Evolutionary conservation across 208 protist species (phyloP), one percentile per base, ranked within the genome.

Genomic region (Wallacemonas sp.): DNA sequence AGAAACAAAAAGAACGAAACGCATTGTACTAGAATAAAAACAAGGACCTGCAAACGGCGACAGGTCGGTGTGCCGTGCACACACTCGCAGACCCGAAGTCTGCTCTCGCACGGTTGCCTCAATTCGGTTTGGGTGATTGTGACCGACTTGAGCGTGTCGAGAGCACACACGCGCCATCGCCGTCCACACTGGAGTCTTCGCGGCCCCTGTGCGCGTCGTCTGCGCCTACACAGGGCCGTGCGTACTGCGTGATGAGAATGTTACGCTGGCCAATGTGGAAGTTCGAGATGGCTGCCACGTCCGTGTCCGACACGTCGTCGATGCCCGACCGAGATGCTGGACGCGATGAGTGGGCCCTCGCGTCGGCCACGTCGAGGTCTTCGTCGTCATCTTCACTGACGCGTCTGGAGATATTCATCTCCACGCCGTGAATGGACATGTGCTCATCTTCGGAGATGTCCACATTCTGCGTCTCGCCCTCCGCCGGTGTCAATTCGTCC

Each of bases 251-350:
- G 0, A 71, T 52, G 27, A 76, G 46, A 58, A 76, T 69, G 39
- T 60, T 76, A 50, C 64, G 71, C 19, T 55, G 60, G 1, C 64
- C 64, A 36, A 76, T 71, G 54, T 67, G 68, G 41, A 82, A 82
- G 34, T 54, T 37, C 0, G 64, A 61, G 39, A 30, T 54, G 63
- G 63, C 37, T 0, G 63, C 71, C 15, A 68, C 58, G 41, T 53
- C 69, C 0, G 61, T 29, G 57, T 67, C 74, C 24, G 66, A 53
- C 34, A 62, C n/a, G 5, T 44, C 48, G 24, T 1, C 5, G 48
- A n/a, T 0, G 10, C 30, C 39, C 37, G 6, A 0, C 8, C 27
- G 3, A 3, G 62, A 63, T 27, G 26, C 52, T 3, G 70, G 38
- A n/a, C 8, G n/a, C 55, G 19, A 42, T 58, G 36, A 52, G 32